Percentiles rank a stretch among this genome's conserved stretches.
Evolutionary conservation across 1,284 basidiomycete genomes (phyloP).

Genomic region (Rhodotorula mucilaginosa): DNA sequence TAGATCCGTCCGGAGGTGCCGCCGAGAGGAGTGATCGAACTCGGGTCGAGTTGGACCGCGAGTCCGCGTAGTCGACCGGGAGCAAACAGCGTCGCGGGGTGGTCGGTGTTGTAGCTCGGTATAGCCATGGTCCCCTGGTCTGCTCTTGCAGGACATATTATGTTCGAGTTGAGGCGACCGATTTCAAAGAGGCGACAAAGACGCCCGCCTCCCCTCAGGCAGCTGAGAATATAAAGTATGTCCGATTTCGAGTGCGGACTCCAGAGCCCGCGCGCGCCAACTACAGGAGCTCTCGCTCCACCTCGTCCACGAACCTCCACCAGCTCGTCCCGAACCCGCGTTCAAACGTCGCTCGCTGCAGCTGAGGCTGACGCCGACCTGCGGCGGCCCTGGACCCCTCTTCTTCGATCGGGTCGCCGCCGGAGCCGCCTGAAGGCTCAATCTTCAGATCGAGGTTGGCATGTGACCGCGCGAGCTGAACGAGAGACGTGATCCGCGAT

Average conservation of each 20-base stretch:
- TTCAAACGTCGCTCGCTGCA: constrained; percentile 6
- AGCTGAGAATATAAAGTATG: background rate
- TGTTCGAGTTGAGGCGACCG: too few species aligned
- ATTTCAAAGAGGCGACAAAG: too few species aligned
- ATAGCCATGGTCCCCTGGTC: background rate
- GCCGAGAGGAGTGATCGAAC: constrained; percentile 6
- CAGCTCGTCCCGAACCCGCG: constrained; percentile 13
- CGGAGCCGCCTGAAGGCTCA: background rate
- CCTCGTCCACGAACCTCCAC: constrained; percentile 13
- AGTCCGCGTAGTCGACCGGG: constrained; percentile 16
- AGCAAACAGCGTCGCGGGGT: constrained; percentile 16
- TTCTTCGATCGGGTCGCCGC: background rate
- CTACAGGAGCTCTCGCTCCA: background rate
- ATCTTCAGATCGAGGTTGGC: background rate
- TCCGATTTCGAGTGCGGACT: background rate
- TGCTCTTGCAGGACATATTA: background rate
- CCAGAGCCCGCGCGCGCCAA: background rate
- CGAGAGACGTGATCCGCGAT: background rate
- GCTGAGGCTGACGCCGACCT: background rate
- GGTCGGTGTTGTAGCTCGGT: constrained; percentile 20
- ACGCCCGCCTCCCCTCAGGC: too few species aligned
- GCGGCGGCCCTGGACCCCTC: background rate
- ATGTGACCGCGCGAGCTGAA: background rate
- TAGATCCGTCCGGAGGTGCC: background rate
- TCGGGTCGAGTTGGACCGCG: constrained; percentile 12